Base-by-base conservation (phyloP, 768 basidiomycete species). In the Sarcomyxa edulis region DNA sequence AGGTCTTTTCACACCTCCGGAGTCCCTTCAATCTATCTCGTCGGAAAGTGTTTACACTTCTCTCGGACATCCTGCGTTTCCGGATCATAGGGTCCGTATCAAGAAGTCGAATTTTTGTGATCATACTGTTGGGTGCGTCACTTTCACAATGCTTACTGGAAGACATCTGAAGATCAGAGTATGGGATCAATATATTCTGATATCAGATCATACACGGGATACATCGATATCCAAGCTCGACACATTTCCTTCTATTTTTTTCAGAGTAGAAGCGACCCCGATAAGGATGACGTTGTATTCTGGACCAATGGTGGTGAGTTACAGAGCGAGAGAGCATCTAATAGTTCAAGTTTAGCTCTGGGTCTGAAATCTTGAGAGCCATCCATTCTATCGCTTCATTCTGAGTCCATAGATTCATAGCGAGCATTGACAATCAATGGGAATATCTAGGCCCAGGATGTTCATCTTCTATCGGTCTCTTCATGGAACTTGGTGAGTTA, bases 231-330 rank as follows among this genome's bases (percentile, higher is more conserved):
- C 31, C 64, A 76, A 50, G 65, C 77, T 5, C 66, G 78, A 4
- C 81, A 81, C 49, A 46, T 82, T 12, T 82, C 81, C 52, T 86
- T 86, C 65, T 83, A 83, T 61, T 86, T 86, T 55, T 87, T 87
- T 53, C 82, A 87, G 53, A 81, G 77, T 40, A 62, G 86, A 35
- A 71, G 58, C 35, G 62, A 80, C 43, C 78, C 81, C 5, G 69
- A 67, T 24, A 71, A 60, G 38, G 78, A 80, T 52, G 77, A 79
- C 46, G 72, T 81, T 6, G 74, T 80, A 7, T 74, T 80, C 49
- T 73, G 71, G 71, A 69, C 67, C 0, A 71, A 66, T 35, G 70
- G 70, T 46, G 83, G 68, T 51, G 30, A 29, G 42, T 41, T 1
- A 10, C 38, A 6, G 18, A 10, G 6, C 26, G 37, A 4, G 22